A percentile compares a stretch with the other conserved stretches of the same genome.
Conservation (phyloP, 345 rosid species). For the rapeseed (Brassica napus) region DNA sequence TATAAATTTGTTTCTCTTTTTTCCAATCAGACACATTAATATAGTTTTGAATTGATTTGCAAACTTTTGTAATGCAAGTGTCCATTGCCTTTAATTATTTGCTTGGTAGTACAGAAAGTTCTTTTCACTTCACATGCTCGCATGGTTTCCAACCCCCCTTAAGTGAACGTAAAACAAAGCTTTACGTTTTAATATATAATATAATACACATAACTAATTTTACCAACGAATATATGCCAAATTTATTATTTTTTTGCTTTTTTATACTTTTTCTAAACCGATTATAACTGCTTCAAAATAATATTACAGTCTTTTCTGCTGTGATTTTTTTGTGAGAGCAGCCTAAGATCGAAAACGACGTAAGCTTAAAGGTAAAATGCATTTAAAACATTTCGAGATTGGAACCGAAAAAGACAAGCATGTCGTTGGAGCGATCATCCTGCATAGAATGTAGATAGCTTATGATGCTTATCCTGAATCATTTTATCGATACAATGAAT, state of each 20-base stretch:
- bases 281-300: background rate
- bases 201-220: background rate
- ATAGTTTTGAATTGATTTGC: background rate
- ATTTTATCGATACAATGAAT: background rate
- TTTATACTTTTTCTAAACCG: background rate
- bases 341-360: no score
- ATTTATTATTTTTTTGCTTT: background rate
- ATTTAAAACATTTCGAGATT: background rate
- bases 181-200: background rate
- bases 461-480: background rate
- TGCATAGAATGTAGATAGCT: background rate
- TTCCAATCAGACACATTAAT: background rate
- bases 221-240: constrained; percentile 10
- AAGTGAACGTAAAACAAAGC: background rate
- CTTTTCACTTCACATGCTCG: constrained; percentile 8
- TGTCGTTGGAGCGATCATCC: background rate
- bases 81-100: background rate
- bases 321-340: background rate
- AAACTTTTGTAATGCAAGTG: background rate
- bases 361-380: background rate
- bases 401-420: background rate
- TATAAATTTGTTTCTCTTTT: background rate
- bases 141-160: constrained; percentile 20
- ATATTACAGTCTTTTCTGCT: background rate
- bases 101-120: background rate